Evolutionary conservation across 2,329 filamentous ascomycete species (phyloP), one percentile per base, ranked within the genome.

Genomic region (Fulvia fulva): DNA sequence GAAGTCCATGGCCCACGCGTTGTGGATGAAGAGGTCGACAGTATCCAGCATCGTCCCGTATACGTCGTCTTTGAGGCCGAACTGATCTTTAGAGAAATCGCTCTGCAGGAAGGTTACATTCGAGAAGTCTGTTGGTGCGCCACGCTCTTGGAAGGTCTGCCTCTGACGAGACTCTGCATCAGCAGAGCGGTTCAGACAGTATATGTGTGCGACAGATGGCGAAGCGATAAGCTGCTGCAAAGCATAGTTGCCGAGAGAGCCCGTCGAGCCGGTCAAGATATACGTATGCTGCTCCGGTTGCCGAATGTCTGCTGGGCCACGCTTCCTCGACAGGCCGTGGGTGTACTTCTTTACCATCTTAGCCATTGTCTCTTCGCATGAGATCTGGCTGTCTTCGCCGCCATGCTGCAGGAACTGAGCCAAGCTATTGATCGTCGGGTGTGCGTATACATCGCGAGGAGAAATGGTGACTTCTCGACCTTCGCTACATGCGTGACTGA

Each of bases 1-100:
- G 68, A 74, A 74, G 60, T 74, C 66, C n/a, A 75, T 72, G 3
- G 71, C 66, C 73, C 73, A 75, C 1, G 73, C 73, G 52, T 72
- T 73, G 66, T 75, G 73, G 37, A 74, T 68, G 57, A 74, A 63
- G 41, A 66, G 51, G 30, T 68, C 69, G n/a, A 69, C 64, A 1
- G 43, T 54, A 23, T 56, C 32, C 9, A 66, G 55, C 14, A 73
- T 50, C 9, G 61, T 51, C 6, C 57, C 41, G 57, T 71, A 71
- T 1, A 62, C 56, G 4, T 58, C n/a, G 3, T 53, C 37, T 14
- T 56, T 32, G 8, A 74, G 66, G 5, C 67, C 71, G 12, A 73
- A 65, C 2, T 58, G 55, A 2, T 63, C 57, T 51, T 67, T 41
- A 12, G 60, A 58, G 32, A 72, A 63, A 49, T 70, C 64, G 8